A percentile compares a stretch with the other conserved stretches of the same genome.
Conservation (phyloP, 495 filamentous ascomycete species). For the Cercophora newfieldiana region DNA sequence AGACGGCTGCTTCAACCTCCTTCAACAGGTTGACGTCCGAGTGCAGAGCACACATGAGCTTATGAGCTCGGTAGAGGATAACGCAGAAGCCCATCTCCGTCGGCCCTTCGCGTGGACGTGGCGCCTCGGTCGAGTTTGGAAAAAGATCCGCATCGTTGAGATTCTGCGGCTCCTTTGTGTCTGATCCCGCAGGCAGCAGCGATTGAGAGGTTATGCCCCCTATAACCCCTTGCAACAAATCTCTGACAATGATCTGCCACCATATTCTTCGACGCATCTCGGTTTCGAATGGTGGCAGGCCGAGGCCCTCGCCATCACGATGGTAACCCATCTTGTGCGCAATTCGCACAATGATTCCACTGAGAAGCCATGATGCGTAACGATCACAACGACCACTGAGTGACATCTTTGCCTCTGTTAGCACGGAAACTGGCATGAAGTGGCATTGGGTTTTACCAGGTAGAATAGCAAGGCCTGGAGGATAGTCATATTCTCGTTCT, state of each 20-base stretch:
- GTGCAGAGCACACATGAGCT: not conserved
- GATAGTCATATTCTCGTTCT: not conserved
- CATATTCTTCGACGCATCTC: not conserved
- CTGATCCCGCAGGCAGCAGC: not conserved
- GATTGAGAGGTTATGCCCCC: not conserved
- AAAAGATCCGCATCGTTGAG: not conserved
- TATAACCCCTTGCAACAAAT: not conserved
- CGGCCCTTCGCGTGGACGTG: not conserved
- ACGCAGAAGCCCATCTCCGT: not conserved
- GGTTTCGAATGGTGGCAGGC: not conserved
- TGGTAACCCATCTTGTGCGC: not conserved
- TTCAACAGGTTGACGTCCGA: not conserved
- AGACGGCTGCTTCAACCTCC: not conserved
- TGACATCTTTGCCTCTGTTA: not conserved
- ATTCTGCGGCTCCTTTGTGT: not conserved
- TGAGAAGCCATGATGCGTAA: not conserved
- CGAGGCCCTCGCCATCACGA: not conserved
- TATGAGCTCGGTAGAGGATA: not conserved
- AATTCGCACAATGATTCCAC: not conserved
- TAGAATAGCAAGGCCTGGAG: not conserved
- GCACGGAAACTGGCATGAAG: too few relatives aligned
- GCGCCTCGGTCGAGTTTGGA: not conserved
- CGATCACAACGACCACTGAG: not conserved
- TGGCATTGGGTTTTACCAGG: not conserved
- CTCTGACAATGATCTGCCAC: not conserved